Evolutionary conservation across 208 protist genomes (phyloP), one percentile per base, ranked within the genome.

Genomic region (Trypanosoma conorhini): DNA sequence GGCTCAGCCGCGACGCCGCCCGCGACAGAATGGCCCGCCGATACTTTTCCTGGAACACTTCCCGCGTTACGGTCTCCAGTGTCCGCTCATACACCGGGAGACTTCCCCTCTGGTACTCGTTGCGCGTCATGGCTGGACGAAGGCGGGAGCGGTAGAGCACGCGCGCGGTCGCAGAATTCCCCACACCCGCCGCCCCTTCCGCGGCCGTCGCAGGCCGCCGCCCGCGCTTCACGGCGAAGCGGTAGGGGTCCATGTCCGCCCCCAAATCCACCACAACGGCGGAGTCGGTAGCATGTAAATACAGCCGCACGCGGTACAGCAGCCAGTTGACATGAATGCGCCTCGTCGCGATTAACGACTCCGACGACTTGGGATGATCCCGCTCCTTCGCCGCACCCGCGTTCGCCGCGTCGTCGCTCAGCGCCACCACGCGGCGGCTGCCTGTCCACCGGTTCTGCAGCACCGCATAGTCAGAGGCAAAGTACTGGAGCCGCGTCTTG

Each of bases 391-490:
- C 26, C 35, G 5, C n/a, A 48, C 40, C 12, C 5, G 24, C 46
- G 55, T 72, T 60, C 17, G 44, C 51, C 17, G 10, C 44, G 28
- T 13, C 58, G 21, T 56, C 55, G 3, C 31, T 48, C 24, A 88
- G 44, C 33, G 79, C 62, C 0, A 90, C 46, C 24, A 81, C 76
- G 17, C 46, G 58, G 24, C 74, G 63, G 46, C 31, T 62, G 8
- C 73, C 70, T 0, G 87, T 89, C 74, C 80, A 88, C 30, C 67
- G 71, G 63, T 92, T 93, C 42, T 85, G 78, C 3, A 95, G 35
- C 0, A 95, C 69, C 12, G 80, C 83, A 60, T 88, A 85, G 54
- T 95, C 87, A 73, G 83, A 84, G 1, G 90, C 70, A 62, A 83
- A 95, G 59, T 80, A 71, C 35, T 88, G 75, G 26, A 83, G 84